Conservation (phyloP, 2,329 filamentous ascomycete species). For the Colletotrichum navitas region DNA sequence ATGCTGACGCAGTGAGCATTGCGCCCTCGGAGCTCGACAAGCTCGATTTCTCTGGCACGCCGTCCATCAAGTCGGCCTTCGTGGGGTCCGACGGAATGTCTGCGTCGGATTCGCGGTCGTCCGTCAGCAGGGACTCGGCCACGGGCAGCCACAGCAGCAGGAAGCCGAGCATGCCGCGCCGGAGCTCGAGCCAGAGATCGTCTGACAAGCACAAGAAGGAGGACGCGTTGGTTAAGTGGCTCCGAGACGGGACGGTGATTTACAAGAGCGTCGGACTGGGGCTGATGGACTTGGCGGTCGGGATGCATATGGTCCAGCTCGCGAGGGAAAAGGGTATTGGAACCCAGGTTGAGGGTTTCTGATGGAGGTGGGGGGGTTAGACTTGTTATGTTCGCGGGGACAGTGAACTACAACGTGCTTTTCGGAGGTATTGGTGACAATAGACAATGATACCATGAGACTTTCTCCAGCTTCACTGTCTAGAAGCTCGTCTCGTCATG, state of each 20-base stretch:
- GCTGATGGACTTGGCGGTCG: constrained; percentile 75
- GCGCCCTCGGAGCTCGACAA: constrained; percentile 54
- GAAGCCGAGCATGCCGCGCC: constrained; percentile 16
- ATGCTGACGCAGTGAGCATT: constrained; percentile 47
- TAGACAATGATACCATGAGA: neutral
- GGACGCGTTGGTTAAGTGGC: constrained; percentile 66
- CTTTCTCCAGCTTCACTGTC: neutral
- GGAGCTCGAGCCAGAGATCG: constrained; percentile 40
- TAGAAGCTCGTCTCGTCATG: neutral
- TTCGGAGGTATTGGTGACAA: neutral
- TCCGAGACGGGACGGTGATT: constrained; percentile 73
- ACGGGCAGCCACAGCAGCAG: constrained; percentile 32
- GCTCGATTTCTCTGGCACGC: constrained; percentile 46
- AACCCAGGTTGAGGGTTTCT: constrained; percentile 66
- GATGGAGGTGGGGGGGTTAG: constrained; percentile 21
- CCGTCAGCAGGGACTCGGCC: constrained; percentile 42
- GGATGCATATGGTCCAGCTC: constrained; percentile 67
- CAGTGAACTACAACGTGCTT: neutral
- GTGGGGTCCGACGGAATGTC: constrained; percentile 18
- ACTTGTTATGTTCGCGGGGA: too few relatives aligned
- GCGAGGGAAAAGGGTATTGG: constrained; percentile 69
- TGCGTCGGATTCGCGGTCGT: constrained; percentile 38
- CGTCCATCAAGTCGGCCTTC: constrained; percentile 39
- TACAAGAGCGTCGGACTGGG: constrained; percentile 78
- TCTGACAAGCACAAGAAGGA: constrained; percentile 59